Conservation (phyloP, 2,329 filamentous ascomycete genomes). For the Alternaria dauci region DNA sequence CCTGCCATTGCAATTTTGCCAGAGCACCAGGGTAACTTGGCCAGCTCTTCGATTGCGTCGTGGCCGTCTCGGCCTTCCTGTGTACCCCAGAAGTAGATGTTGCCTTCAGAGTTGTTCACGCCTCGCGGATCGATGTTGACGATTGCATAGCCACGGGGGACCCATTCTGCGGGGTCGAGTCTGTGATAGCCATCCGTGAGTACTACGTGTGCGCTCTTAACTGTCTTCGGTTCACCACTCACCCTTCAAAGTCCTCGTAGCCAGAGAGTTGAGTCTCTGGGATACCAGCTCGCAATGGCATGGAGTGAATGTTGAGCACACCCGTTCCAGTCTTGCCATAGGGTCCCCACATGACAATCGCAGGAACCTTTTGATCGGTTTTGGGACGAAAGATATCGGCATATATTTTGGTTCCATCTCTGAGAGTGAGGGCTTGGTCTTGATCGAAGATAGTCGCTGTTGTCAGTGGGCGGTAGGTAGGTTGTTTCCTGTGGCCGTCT, state of each 20-base stretch:
- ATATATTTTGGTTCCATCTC: slow-evolving; percentile 11
- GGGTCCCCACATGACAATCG: slow-evolving; percentile 54
- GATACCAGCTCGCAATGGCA: slow-evolving; percentile 6
- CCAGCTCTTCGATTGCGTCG: slow-evolving; percentile 52
- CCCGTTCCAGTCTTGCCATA: slow-evolving; percentile 52
- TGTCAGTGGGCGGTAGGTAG: background rate
- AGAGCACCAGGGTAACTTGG: slow-evolving; percentile 55
- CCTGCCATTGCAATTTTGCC: slow-evolving; percentile 54
- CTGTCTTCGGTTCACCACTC: background rate
- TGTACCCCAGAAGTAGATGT: slow-evolving; percentile 9
- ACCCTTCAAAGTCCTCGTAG: slow-evolving; percentile 53
- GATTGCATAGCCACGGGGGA: slow-evolving; percentile 40
- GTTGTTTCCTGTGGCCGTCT: background rate
- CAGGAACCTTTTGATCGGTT: slow-evolving; percentile 47
- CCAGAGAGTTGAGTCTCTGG: slow-evolving; percentile 6
- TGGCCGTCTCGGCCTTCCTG: slow-evolving; percentile 55
- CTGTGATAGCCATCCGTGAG: background rate
- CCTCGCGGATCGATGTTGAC: slow-evolving; percentile 41
- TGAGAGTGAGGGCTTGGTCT: slow-evolving; percentile 1
- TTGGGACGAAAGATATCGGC: slow-evolving; percentile 24
- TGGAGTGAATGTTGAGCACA: background rate
- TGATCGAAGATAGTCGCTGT: background rate
- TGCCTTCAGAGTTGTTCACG: slow-evolving; percentile 36
- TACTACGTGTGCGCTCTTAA: background rate
- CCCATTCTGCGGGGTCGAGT: slow-evolving; percentile 50